Evolutionary conservation across 1,284 basidiomycete genomes (phyloP), one percentile per base, ranked within the genome.

Genomic region (Rhodotorula sp.): DNA sequence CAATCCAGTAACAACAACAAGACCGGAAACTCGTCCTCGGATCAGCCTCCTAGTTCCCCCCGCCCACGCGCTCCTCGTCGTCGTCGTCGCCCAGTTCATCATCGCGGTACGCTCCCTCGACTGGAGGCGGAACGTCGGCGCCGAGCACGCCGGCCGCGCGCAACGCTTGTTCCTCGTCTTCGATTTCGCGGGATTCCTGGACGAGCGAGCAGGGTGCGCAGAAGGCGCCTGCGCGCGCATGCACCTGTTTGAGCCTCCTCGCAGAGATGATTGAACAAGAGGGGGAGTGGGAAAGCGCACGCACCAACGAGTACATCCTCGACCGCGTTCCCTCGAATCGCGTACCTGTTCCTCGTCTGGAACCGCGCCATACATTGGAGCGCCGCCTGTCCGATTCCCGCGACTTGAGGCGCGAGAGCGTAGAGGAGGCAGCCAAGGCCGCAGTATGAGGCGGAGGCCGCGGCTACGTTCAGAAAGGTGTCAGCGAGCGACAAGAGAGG

Each of bases 141-240:
- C 26, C 44, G 7, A 22, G 37, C 15, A 55, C 65, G 1, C 47
- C 61, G n/a, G n/a, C n/a, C 26, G 58, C 47, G 8, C 61, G 40
- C 0, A 72, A 53, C 4, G 64, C 68, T 10, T 64, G 22, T 40
- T 74, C 73, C 51, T 74, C 73, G 16, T 59, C 73, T 20, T 67
- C 61, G 50, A 74, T 61, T 58, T 74, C 73, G 40, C 73, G 68
- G 7, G 48, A 55, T 31, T 74, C 73, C 22, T 74, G 68, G 7
- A 74, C 70, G 65, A 74, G 69, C 16, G 69, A 62, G 62, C 72
- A 74, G 4, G 70, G 46, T 0, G 54, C 20, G 47, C 68, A 74
- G 59, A 74, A 69, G 1, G 64, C 66, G 34, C 59, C 71, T 72
- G 40, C 2, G 26, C 11, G 47, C 3, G 24, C 10, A 8, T 26